Evolutionary conservation across 2,329 filamentous ascomycete species (phyloP).

Genomic region (Scedosporium boydii): DNA sequence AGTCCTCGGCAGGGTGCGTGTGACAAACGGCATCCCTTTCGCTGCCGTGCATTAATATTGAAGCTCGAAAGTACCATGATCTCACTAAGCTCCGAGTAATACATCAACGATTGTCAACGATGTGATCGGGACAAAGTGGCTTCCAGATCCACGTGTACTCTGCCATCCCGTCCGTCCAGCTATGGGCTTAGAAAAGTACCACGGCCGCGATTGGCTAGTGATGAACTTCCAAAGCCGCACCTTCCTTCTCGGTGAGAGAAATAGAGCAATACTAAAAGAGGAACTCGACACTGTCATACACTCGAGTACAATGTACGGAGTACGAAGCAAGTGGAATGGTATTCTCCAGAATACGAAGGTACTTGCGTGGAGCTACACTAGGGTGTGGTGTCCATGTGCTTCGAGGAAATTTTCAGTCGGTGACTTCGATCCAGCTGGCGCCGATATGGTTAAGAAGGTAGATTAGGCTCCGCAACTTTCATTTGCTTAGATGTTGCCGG

Average conservation of each 20-base stretch:
- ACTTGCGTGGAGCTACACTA: not conserved
- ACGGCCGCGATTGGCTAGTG: not conserved
- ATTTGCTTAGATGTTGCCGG: not conserved
- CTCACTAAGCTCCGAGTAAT: not conserved
- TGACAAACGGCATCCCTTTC: not conserved
- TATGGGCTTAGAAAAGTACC: not conserved
- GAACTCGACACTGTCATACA: not conserved
- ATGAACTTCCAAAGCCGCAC: not conserved
- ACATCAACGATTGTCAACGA: not conserved
- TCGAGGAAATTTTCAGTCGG: not conserved
- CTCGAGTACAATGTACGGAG: not conserved
- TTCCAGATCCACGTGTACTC: not conserved
- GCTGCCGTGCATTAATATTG: not conserved
- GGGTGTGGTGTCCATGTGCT: not conserved
- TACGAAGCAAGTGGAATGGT: not conserved
- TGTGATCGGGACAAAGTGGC: not conserved
- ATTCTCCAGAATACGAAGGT: not conserved
- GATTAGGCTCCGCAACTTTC: not conserved
- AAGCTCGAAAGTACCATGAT: not conserved
- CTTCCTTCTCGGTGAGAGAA: not conserved
- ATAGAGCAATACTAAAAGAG: not conserved
- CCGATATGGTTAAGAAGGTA: not conserved
- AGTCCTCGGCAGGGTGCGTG: not conserved
- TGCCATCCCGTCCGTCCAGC: not conserved
- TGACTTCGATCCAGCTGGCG: not conserved